Evolutionary conservation across 495 filamentous ascomycete genomes (phyloP), one percentile per base, ranked within the genome.

Genomic region (Hypoxylon subgilvum): DNA sequence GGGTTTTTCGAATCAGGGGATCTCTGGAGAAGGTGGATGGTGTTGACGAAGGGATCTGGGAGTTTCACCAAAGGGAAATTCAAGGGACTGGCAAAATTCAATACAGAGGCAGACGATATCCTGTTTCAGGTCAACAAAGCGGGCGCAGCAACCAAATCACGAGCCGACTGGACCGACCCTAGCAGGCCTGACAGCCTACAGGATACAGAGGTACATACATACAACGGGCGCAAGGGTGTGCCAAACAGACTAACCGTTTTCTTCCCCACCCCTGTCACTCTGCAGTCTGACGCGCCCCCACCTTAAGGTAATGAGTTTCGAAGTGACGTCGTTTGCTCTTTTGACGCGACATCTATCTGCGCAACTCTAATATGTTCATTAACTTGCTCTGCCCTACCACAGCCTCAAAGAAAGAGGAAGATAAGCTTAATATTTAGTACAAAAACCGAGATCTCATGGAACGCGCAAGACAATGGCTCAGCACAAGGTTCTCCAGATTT

Each of bases 61-160:
- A 45, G 61, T 64, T 64, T 64, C 61, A 62, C 49, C 27, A 41
- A 41, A 16, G 17, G 19, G 50, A 54, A 50, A 55, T 44, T 55
- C 44, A 55, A 62, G 58, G 50, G 58, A 62, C 58, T 50, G 23
- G 12, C 3, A 42, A 14, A 43, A 28, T 44, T 28, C 2, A 18
- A 8, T 16, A 4, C 4, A 13, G 14, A 39, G 43, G 61, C 60
- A 63, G 60, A 31, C 58, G 60, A 63, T 63, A 50, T 50, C 23
- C 39, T 46, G 61, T 64, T 64, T 64, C 61, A 64, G 39, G 43
- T 64, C 61, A 54, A 54, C 50, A 59, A 59, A 55, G 61, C 27
- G 32, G 61, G 61, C 61, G 61, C 49, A 64, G 61, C 45, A 64
- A 12, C 30, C 56, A 41, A 55, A 64, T 64, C 45, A 43, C 25